These are phyloP conservation scores for Solanum rostratum DNA, from an alignment of 257 asterid species.

Conservation along the genomic window DNA sequence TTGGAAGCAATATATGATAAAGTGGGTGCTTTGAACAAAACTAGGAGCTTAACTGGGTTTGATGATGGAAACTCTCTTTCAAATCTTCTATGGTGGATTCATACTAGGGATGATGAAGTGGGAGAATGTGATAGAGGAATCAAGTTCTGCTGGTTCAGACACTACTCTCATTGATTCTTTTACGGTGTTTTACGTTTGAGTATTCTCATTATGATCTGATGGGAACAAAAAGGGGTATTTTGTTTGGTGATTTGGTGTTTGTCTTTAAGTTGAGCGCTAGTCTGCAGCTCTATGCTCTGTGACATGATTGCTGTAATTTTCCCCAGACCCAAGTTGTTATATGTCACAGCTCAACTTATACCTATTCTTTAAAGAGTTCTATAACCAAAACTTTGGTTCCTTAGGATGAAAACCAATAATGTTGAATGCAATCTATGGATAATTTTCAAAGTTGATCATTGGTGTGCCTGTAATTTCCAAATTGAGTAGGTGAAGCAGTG, in stretches of 20 bases:
- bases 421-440: background rate
- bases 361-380: background rate
- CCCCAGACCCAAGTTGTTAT: background rate
- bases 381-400: background rate
- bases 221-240: background rate
- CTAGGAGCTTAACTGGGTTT: constrained; percentile 38
- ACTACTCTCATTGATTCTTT: constrained; percentile 44
- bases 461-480: background rate
- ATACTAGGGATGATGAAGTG: constrained; percentile 39
- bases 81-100: constrained; percentile 91
- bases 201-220: background rate
- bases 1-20: constrained; percentile 67
- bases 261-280: background rate
- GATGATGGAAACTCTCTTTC: constrained; percentile 82
- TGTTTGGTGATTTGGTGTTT: background rate
- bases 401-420: background rate
- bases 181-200: background rate
- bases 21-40: constrained; percentile 35
- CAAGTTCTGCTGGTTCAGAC: constrained; percentile 57
- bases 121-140: constrained; percentile 24
- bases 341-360: background rate
- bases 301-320: background rate
- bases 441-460: background rate
- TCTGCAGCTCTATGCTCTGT: background rate
- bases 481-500: background rate